phyloP scores from a whole-genome alignment of 2,329 filamentous ascomycete genomes.

The Fusarium verrucosum region DNA sequence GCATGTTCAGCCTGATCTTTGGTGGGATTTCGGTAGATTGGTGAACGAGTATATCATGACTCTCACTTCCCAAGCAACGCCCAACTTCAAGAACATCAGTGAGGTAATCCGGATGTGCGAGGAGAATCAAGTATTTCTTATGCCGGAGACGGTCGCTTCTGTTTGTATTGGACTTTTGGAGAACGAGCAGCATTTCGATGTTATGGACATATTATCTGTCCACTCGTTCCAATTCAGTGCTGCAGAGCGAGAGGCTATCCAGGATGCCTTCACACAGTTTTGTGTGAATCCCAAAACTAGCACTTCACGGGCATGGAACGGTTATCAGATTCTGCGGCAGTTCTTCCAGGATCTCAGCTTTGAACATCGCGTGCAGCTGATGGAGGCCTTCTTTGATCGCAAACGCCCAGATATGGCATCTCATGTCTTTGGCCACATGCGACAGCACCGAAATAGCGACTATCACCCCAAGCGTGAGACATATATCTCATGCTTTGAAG shows the following conservation, averaged over 20 bases:
- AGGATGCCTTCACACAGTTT: constrained; percentile 72
- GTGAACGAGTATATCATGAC: constrained; percentile 78
- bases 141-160: constrained; percentile 76
- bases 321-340: constrained; percentile 71
- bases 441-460: constrained; percentile 71
- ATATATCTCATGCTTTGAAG: constrained; percentile 81
- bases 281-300: constrained; percentile 70
- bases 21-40: constrained; percentile 64
- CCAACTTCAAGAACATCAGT: constrained; percentile 76
- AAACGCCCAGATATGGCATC: constrained; percentile 84
- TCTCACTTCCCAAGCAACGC: constrained; percentile 67
- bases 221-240: constrained; percentile 76
- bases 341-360: constrained; percentile 74
- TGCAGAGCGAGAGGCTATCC: constrained; percentile 72
- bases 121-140: constrained; percentile 73
- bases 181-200: constrained; percentile 79
- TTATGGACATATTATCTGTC: constrained; percentile 82
- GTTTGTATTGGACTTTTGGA: constrained; percentile 79
- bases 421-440: constrained; percentile 92
- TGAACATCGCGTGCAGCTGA: constrained; percentile 73
- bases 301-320: constrained; percentile 71
- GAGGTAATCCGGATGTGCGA: constrained; percentile 78
- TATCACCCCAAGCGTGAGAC: constrained; percentile 76
- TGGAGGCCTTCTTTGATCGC: constrained; percentile 83
- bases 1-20: constrained; percentile 55